Evolutionary conservation across 139 green algal genomes (phyloP).

Genomic region (Nannochloris sp.): DNA sequence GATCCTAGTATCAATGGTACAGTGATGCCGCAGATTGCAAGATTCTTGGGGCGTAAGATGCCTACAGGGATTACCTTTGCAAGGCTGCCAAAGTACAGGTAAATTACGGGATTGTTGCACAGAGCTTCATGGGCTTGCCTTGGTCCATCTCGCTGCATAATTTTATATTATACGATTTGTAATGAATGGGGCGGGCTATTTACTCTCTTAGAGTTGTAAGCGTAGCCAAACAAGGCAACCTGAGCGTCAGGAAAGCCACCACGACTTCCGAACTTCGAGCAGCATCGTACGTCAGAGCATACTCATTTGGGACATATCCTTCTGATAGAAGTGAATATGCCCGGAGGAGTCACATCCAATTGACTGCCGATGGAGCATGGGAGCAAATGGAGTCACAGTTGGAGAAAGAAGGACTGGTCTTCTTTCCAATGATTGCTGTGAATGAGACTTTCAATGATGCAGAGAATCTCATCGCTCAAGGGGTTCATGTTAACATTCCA

Average conservation of each 20-base stretch:
- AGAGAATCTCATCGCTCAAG: neutral
- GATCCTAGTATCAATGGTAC: too few relatives aligned
- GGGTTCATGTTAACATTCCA: neutral
- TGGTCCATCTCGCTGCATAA: too few relatives aligned
- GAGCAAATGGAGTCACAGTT: conserved; percentile 32
- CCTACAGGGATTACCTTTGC: too few relatives aligned
- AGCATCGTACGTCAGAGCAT: conserved; percentile 52
- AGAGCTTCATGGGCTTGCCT: too few relatives aligned
- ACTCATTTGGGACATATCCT: conserved; percentile 52
- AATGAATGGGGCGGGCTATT: too few relatives aligned
- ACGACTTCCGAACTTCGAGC: conserved; percentile 49
- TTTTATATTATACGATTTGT: too few relatives aligned
- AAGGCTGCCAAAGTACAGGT: too few relatives aligned
- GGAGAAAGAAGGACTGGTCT: neutral
- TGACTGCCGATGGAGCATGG: conserved; percentile 69
- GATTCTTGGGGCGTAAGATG: too few relatives aligned
- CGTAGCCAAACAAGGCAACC: too few relatives aligned
- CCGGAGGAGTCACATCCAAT: conserved; percentile 44
- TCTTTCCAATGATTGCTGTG: conserved; percentile 5
- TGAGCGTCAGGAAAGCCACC: neutral
- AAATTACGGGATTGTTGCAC: too few relatives aligned
- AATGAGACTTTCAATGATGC: neutral
- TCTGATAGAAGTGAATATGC: conserved; percentile 50
- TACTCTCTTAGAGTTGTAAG: too few relatives aligned
- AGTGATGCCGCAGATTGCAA: too few relatives aligned